A percentile compares a stretch with the other conserved stretches of the same genome.
Conservation (phyloP, 345 rosid genomes). For the Rhizophora apiculata region DNA sequence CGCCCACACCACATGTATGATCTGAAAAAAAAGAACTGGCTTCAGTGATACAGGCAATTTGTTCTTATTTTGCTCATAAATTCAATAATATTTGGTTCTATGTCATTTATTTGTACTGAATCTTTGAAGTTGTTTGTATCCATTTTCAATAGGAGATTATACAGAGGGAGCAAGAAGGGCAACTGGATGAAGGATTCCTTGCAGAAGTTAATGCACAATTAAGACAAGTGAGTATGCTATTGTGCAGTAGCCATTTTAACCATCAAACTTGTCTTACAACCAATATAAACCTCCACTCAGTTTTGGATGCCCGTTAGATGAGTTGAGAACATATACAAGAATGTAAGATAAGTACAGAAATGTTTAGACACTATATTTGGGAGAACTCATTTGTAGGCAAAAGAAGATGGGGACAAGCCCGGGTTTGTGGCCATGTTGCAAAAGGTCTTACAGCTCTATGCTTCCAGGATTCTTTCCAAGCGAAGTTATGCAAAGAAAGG, state of each 20-base stretch:
- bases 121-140: background rate
- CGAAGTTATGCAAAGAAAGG: conserved; percentile 96
- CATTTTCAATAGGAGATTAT: conserved; percentile 46
- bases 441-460: conserved; percentile 86
- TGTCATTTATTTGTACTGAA: background rate
- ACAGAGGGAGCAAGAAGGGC: conserved; percentile 77
- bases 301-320: background rate
- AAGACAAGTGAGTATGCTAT: conserved; percentile 55
- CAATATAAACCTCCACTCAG: background rate
- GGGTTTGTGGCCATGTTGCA: conserved; percentile 91
- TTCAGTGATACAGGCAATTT: too few relatives aligned
- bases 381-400: conserved; percentile 50
- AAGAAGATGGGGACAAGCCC: conserved; percentile 85
- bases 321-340: background rate
- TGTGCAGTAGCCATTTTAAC: background rate
- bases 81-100: too few relatives aligned
- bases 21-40: too few relatives aligned
- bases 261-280: background rate
- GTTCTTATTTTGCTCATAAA: too few relatives aligned
- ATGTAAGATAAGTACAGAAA: background rate
- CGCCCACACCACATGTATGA: too few relatives aligned
- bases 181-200: conserved; percentile 88
- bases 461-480: conserved; percentile 70
- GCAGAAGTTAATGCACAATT: conserved; percentile 91
- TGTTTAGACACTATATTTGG: background rate